Percentiles rank a stretch among this genome's conserved stretches.
phyloP scores from a whole-genome alignment of 2,329 filamentous ascomycete genomes.

The Claviceps africana region DNA sequence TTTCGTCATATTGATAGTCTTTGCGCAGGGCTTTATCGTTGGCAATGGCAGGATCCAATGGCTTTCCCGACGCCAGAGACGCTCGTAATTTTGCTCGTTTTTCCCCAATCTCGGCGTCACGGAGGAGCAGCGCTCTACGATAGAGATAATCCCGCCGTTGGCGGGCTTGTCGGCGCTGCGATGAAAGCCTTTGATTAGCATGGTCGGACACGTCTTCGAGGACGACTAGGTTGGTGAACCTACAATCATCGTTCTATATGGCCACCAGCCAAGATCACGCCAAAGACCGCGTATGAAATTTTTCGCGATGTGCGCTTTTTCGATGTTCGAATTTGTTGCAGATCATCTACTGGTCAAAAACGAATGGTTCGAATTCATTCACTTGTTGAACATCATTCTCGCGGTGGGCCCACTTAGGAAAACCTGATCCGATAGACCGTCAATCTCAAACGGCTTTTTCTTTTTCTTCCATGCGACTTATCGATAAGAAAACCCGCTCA shows the following conservation, averaged over 20 bases:
- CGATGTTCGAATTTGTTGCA: background rate
- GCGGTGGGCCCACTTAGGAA: background rate
- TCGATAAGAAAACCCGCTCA: conserved; percentile 20
- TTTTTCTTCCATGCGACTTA: conserved; percentile 9
- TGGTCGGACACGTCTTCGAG: background rate
- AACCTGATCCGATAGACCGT: background rate
- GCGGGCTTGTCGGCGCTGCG: conserved; percentile 25
- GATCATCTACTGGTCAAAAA: background rate
- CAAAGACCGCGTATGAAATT: background rate
- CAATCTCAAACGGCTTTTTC: background rate
- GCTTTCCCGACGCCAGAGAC: conserved; percentile 78
- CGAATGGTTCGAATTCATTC: background rate
- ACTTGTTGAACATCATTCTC: background rate
- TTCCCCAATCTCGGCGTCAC: conserved; percentile 84
- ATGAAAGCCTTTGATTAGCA: background rate
- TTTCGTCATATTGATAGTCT: conserved; percentile 91
- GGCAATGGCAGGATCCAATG: conserved; percentile 66
- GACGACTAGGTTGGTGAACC: background rate
- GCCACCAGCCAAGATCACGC: background rate
- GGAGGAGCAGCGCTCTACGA: conserved; percentile 70
- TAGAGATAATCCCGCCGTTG: conserved; percentile 54
- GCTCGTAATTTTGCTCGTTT: conserved; percentile 78
- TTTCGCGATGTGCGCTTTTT: background rate
- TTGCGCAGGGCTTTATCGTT: conserved; percentile 73
- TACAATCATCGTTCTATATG: conserved; percentile 6